These are phyloP conservation scores for Dendrobium catenatum DNA, from an alignment of 106 monocot genomes.

Conservation along the genomic window DNA sequence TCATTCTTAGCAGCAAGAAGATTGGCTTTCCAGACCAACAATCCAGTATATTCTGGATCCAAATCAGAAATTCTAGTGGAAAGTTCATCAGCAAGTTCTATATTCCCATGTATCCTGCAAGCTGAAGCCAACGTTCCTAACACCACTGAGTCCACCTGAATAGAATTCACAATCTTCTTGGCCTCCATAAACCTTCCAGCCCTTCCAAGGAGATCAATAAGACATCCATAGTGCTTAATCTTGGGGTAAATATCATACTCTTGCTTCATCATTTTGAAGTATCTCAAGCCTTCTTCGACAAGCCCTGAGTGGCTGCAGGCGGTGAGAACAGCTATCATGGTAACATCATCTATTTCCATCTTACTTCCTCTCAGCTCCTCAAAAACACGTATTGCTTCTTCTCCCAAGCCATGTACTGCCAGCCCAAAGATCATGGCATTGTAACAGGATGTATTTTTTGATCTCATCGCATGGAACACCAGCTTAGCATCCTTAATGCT, in stretches of 20 bases:
- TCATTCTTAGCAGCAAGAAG: conserved; percentile 3
- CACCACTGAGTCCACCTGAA: conserved; percentile 30
- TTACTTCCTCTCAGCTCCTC: conserved; percentile 34
- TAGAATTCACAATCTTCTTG: conserved; percentile 26
- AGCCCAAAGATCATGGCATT: conserved; percentile 59
- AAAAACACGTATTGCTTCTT: conserved; percentile 40
- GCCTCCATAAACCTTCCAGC: conserved; percentile 58
- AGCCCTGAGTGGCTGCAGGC: conserved; percentile 64
- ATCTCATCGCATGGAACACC: conserved; percentile 35
- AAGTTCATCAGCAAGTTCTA: conserved; percentile 34
- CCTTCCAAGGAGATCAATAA: conserved; percentile 60
- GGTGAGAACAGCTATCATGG: conserved; percentile 53
- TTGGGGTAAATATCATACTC: conserved; percentile 30
- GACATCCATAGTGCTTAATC: conserved; percentile 64
- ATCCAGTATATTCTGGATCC: background rate
- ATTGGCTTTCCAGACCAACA: background rate
- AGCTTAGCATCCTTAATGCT: conserved; percentile 25
- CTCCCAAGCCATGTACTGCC: conserved; percentile 57
- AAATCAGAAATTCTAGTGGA: conserved; percentile 10
- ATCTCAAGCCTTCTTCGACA: conserved; percentile 49
- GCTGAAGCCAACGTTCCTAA: conserved; percentile 39
- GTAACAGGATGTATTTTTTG: conserved; percentile 47
- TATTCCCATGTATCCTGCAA: conserved; percentile 31
- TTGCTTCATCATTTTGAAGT: conserved; percentile 45
- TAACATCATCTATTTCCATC: conserved; percentile 35